These are phyloP conservation scores for Aspergillus ruber DNA, from an alignment of 2,329 filamentous ascomycete genomes.

Conservation along the genomic window DNA sequence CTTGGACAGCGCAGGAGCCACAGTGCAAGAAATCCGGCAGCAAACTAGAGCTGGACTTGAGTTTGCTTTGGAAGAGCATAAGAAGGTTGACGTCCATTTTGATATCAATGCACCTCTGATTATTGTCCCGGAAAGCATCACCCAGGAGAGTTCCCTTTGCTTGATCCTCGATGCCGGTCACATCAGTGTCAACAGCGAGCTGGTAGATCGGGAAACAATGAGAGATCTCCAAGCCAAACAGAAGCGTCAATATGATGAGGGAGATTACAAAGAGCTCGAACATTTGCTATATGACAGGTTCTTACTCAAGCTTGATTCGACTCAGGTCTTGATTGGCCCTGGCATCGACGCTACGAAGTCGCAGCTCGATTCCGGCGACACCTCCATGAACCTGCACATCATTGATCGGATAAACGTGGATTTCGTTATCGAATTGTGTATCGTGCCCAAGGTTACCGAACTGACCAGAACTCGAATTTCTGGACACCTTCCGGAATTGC, in stretches of 20 bases:
- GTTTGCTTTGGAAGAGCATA: constrained; percentile 95
- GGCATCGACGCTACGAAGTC: constrained; percentile 85
- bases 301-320: constrained; percentile 83
- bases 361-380: constrained; percentile 64
- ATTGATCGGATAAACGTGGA: constrained; percentile 97
- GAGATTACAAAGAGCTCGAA: constrained; percentile 82
- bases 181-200: constrained; percentile 84
- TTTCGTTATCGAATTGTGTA: constrained; percentile 92
- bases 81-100: constrained; percentile 92
- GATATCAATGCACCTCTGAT: constrained; percentile 94
- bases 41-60: constrained; percentile 94
- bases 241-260: constrained; percentile 75
- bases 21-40: constrained; percentile 87
- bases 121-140: constrained; percentile 91
- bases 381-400: constrained; percentile 71
- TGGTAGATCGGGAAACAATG: constrained; percentile 87
- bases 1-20: constrained; percentile 92
- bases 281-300: constrained; percentile 98
- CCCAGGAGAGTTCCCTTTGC: constrained; percentile 70
- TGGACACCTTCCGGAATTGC: constrained; percentile 83
- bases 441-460: constrained; percentile 91
- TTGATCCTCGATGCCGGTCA: constrained; percentile 95
- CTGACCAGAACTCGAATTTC: constrained; percentile 87
- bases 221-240: constrained; percentile 88
- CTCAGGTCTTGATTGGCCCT: constrained; percentile 89